Conservation (phyloP, 345 rosid species). For the Rhodamnia rubescens region DNA sequence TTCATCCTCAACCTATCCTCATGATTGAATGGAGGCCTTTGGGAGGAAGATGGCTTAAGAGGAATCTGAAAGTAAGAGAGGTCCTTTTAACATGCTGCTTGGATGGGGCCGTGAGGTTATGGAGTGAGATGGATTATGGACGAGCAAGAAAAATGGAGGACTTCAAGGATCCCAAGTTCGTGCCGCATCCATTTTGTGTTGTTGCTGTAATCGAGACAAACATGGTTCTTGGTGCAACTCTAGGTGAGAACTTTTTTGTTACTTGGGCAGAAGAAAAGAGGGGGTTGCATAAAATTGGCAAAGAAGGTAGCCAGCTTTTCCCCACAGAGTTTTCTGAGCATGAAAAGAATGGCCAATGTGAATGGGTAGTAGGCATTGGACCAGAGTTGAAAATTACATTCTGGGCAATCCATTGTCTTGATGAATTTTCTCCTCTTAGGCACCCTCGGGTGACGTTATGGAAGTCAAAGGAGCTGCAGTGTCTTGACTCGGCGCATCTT, state of each 20-base stretch:
- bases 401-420: conserved; percentile 92
- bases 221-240: conserved; percentile 39
- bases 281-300: conserved; percentile 32
- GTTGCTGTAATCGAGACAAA: conserved; percentile 73
- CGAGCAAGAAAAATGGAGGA: conserved; percentile 47
- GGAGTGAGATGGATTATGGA: conserved; percentile 68
- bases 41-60: conserved; percentile 18
- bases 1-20: conserved; percentile 65
- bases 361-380: conserved; percentile 85
- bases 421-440: conserved; percentile 67
- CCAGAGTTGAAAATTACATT: conserved; percentile 51
- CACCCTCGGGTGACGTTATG: conserved; percentile 62
- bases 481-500: conserved; percentile 16
- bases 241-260: conserved; percentile 42
- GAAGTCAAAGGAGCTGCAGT: conserved; percentile 45
- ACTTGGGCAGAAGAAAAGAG: conserved; percentile 56
- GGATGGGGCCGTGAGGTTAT: conserved; percentile 82
- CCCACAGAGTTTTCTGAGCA: conserved; percentile 19
- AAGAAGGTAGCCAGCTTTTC: conserved; percentile 27
- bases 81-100: conserved; percentile 74
- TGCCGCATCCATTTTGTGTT: conserved; percentile 37
- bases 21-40: conserved; percentile 85
- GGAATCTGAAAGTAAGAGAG: conserved; percentile 27
- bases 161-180: conserved; percentile 20
- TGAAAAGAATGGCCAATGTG: conserved; percentile 48